These are phyloP conservation scores for Lactarius evosmus DNA, from an alignment of 768 basidiomycete genomes.

Conservation along the genomic window DNA sequence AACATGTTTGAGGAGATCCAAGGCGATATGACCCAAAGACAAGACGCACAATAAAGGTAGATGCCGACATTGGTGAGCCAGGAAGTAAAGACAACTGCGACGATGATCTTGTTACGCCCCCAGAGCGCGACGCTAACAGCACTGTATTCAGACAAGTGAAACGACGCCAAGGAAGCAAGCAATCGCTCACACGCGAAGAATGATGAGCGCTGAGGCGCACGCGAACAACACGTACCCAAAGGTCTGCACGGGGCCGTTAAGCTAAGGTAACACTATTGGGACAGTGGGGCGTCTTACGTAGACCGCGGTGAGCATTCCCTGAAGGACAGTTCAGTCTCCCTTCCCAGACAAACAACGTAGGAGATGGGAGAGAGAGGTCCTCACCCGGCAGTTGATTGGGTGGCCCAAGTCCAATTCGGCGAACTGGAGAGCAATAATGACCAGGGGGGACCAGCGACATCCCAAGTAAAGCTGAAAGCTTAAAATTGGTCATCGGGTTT, in stretches of 20 bases:
- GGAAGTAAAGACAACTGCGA: neutral
- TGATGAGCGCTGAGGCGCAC: conserved; percentile 19
- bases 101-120: conserved; percentile 1
- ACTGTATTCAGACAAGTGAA: neutral
- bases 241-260: neutral
- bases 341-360: neutral
- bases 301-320: neutral
- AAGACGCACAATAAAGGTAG: conserved; percentile 4
- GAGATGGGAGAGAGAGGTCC: neutral
- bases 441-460: neutral
- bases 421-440: neutral
- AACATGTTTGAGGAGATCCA: neutral
- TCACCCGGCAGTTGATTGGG: neutral
- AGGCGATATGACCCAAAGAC: neutral
- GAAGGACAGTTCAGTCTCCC: neutral
- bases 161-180: neutral
- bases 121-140: conserved; percentile 10
- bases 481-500: neutral
- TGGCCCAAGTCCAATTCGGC: neutral
- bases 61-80: neutral
- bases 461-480: conserved; percentile 8
- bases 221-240: conserved; percentile 3
- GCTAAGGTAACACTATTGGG: neutral
- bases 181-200: conserved; percentile 18
- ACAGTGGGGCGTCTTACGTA: neutral